Conservation (phyloP, 768 basidiomycete genomes). For the Glaciozyma antarctica region DNA sequence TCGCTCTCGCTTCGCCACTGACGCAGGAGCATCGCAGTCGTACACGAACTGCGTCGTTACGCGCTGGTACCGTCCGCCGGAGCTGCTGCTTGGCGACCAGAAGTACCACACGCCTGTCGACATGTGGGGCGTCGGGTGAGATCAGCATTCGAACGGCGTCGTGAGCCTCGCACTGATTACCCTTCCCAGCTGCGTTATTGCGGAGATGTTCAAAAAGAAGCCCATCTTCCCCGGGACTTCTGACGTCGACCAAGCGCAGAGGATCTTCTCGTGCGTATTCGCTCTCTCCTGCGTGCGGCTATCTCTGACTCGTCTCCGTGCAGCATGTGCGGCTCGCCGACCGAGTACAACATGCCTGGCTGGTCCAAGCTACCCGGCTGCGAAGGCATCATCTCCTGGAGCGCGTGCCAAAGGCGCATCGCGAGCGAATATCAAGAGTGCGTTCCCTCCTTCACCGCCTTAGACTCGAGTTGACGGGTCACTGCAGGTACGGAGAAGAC, state of each 20-base stretch:
- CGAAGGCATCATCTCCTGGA: conserved; percentile 33
- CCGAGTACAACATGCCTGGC: conserved; percentile 39
- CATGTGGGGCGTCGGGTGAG: conserved; percentile 93
- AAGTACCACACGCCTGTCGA: conserved; percentile 91
- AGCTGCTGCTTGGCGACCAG: conserved; percentile 76
- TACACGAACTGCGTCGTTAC: conserved; percentile 96
- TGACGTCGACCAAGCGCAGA: conserved; percentile 83
- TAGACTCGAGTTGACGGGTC: neutral
- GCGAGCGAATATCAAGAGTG: too few relatives aligned
- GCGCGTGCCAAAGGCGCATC: neutral
- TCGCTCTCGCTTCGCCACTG: conserved; percentile 1
- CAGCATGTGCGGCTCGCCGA: conserved; percentile 55
- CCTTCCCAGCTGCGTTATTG: conserved; percentile 69
- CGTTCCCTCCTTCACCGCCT: neutral
- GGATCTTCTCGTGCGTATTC: conserved; percentile 56
- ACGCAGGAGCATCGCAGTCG: conserved; percentile 43
- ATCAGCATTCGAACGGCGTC: conserved; percentile 10
- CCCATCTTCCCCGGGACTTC: conserved; percentile 81
- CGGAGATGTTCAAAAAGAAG: conserved; percentile 81
- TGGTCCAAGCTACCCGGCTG: conserved; percentile 39
- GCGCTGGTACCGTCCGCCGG: conserved; percentile 87
- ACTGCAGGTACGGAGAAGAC: conserved; percentile 5
- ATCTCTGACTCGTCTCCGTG: neutral
- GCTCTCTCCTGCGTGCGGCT: neutral
- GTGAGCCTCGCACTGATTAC: neutral